Evolutionary conservation across 345 rosid genomes (phyloP).

Genomic region (Citrus unshiu): DNA sequence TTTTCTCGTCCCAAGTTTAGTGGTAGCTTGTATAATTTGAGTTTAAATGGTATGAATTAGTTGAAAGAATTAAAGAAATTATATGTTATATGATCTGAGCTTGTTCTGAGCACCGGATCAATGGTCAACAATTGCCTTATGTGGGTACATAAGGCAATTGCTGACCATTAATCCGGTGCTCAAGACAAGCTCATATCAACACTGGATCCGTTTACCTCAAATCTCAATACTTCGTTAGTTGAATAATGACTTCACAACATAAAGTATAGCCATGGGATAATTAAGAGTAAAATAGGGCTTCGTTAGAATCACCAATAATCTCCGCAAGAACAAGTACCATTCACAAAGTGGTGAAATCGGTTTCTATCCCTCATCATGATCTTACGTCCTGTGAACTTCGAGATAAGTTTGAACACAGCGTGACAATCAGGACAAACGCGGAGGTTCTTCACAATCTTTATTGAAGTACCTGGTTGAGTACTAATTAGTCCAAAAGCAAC

Average conservation of each 20-base stretch:
- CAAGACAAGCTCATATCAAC: too few species aligned
- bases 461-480: slow-evolving; percentile 44
- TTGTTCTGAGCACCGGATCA: too few species aligned
- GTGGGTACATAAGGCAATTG: too few species aligned
- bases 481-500: slow-evolving; percentile 65
- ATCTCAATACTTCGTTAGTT: not conserved
- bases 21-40: not conserved
- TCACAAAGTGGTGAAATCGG: slow-evolving; percentile 70
- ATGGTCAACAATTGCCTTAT: too few species aligned
- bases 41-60: not conserved
- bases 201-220: not conserved
- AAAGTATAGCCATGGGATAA: not conserved
- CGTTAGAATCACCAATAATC: slow-evolving; percentile 52
- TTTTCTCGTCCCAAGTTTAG: not conserved
- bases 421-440: slow-evolving; percentile 72
- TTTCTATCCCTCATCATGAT: slow-evolving; percentile 76
- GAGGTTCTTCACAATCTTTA: slow-evolving; percentile 64
- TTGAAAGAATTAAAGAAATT: not conserved
- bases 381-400: slow-evolving; percentile 55
- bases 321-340: slow-evolving; percentile 71
- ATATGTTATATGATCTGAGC: too few species aligned
- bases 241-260: not conserved
- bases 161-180: too few species aligned
- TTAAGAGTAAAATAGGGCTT: not conserved
- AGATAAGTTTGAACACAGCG: slow-evolving; percentile 49